These are phyloP conservation scores for Saccharomycopsis lassenensis DNA, from an alignment of 805 yeast species.

Conservation along the genomic window DNA sequence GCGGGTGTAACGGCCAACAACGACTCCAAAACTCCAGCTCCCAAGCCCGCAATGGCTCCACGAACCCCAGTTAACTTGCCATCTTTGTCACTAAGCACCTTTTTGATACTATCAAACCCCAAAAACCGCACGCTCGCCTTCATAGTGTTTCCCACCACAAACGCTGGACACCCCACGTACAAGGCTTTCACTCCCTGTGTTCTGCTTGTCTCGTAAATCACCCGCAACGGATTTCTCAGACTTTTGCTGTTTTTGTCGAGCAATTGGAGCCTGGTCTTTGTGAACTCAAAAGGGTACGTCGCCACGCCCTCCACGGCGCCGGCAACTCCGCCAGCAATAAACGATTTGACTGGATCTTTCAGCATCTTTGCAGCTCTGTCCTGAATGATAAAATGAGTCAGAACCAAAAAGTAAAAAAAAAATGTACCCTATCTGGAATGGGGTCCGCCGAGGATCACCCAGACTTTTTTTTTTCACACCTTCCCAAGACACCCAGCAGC, in stretches of 20 bases:
- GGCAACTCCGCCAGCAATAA: constrained; percentile 91
- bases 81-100: constrained; percentile 62
- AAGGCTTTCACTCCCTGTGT: constrained; percentile 70
- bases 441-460: too few species aligned
- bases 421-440: too few species aligned
- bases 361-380: too few species aligned
- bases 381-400: too few species aligned
- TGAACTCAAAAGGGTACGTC: constrained; percentile 95
- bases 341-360: constrained; percentile 66
- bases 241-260: constrained; percentile 51
- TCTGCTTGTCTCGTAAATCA: constrained; percentile 64
- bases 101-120: constrained; percentile 84
- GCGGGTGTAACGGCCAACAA: constrained; percentile 93
- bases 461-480: too few species aligned
- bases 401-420: too few species aligned
- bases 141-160: constrained; percentile 90
- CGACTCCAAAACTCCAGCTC: constrained; percentile 90
- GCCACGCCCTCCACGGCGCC: constrained; percentile 91
- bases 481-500: too few species aligned
- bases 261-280: constrained; percentile 85
- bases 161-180: constrained; percentile 94
- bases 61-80: constrained; percentile 84
- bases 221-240: constrained; percentile 74
- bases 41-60: constrained; percentile 94
- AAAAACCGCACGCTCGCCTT: constrained; percentile 93